Conservation (phyloP, 306 rosid species). For the Prunus dulcis region DNA sequence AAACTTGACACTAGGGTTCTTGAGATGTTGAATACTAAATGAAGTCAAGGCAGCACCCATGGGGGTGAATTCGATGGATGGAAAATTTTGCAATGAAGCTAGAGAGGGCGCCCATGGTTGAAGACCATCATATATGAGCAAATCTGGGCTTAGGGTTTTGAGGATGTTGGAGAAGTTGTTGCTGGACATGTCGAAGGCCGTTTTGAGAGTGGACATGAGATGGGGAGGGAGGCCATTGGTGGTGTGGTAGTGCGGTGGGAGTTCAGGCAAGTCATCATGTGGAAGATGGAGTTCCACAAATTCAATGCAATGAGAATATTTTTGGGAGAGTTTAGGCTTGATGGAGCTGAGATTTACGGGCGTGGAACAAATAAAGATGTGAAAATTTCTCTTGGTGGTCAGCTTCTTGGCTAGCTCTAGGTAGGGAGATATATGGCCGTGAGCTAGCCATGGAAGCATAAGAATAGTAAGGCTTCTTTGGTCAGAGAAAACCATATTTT, state of each 20-base stretch:
- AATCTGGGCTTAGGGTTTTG: slow-evolving; percentile 16
- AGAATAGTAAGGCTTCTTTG: slow-evolving; percentile 2
- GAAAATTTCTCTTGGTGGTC: not conserved
- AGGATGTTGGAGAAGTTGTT: slow-evolving; percentile 16
- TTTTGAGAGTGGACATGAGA: slow-evolving; percentile 23
- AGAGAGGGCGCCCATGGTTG: slow-evolving; percentile 24
- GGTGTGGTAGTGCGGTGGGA: not conserved
- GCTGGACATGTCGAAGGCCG: slow-evolving; percentile 31
- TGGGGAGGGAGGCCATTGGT: not conserved
- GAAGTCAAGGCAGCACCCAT: not conserved
- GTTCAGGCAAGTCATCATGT: slow-evolving; percentile 9
- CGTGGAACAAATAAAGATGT: slow-evolving; percentile 27
- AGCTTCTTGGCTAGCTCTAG: slow-evolving; percentile 36
- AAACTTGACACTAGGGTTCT: not conserved
- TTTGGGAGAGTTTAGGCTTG: slow-evolving; percentile 4
- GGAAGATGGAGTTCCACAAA: slow-evolving; percentile 32
- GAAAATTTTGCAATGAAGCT: slow-evolving; percentile 24
- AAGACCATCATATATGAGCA: slow-evolving; percentile 10
- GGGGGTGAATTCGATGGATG: slow-evolving; percentile 15
- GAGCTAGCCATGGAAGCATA: slow-evolving; percentile 40
- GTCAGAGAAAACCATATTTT: not conserved
- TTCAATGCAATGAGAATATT: not conserved
- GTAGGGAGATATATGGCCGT: slow-evolving; percentile 38
- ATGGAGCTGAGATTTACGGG: slow-evolving; percentile 22
- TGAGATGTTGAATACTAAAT: not conserved